phyloP scores from a whole-genome alignment of 176 grass and related monocot species.

The Areca catechu region DNA sequence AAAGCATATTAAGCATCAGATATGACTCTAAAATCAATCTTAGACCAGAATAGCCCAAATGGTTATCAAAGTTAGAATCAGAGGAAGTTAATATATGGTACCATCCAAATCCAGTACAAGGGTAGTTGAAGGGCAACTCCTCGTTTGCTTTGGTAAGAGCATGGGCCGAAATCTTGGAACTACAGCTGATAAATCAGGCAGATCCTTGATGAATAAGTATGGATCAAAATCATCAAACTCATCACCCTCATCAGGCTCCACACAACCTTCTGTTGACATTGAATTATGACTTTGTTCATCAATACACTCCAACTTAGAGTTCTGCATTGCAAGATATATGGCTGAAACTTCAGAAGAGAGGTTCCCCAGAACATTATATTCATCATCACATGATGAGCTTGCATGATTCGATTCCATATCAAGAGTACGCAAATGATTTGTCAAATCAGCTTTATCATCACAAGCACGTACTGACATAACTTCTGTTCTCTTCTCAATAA shows the following conservation, averaged over 20 bases:
- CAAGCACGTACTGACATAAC: too few relatives aligned
- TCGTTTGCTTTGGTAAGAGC: constrained; percentile 87
- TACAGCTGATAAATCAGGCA: constrained; percentile 78
- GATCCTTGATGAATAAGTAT: constrained; percentile 73
- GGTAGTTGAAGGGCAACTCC: constrained; percentile 76
- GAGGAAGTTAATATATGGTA: constrained; percentile 18
- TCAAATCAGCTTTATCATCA: neutral
- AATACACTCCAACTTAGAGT: constrained; percentile 65
- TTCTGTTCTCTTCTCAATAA: too few relatives aligned
- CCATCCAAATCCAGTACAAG: constrained; percentile 96
- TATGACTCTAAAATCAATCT: too few relatives aligned
- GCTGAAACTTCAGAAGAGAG: constrained; percentile 82
- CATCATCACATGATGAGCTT: constrained; percentile 32
- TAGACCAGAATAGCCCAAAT: too few relatives aligned
- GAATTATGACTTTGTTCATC: constrained; percentile 81
- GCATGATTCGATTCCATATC: constrained; percentile 26
- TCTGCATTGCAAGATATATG: constrained; percentile 86
- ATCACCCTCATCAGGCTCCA: constrained; percentile 50
- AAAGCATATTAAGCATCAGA: too few relatives aligned
- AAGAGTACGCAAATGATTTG: constrained; percentile 9
- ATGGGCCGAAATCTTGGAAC: constrained; percentile 83
- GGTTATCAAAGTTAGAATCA: too few relatives aligned
- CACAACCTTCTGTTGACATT: constrained; percentile 51
- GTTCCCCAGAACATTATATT: constrained; percentile 62
- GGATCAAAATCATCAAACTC: constrained; percentile 82